Percentiles rank a stretch among this genome's conserved stretches.
Conservation (phyloP, 441 rosid species). For the Gossypium schwendimanii region DNA sequence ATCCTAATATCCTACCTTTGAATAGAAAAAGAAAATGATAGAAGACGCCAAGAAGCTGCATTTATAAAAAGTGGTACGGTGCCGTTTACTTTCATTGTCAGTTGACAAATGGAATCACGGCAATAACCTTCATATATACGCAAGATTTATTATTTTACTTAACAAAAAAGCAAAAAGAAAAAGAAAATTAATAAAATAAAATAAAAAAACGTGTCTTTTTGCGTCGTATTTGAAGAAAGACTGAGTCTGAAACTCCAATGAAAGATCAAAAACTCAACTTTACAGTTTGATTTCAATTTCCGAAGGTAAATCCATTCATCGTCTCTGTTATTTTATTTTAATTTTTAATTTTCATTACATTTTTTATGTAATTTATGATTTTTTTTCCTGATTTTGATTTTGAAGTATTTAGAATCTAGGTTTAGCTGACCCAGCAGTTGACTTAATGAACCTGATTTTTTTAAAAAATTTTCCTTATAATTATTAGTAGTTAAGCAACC, state of each 20-base stretch:
- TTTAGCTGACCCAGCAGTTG: neutral
- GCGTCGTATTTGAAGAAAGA: neutral
- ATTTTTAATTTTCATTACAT: neutral
- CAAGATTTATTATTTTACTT: neutral
- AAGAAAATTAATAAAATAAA: neutral
- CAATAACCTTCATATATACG: neutral
- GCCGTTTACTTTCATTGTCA: neutral
- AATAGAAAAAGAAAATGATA: neutral
- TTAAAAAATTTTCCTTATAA: too few relatives aligned
- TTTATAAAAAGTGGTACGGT: neutral
- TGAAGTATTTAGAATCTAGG: neutral
- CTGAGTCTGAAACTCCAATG: slow-evolving; percentile 19
- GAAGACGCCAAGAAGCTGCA: neutral
- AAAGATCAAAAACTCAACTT: slow-evolving; percentile 11
- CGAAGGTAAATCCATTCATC: neutral
- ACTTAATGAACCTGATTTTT: neutral
- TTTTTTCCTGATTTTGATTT: neutral
- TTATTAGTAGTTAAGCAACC: neutral
- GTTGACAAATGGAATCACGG: neutral
- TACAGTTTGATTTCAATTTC: neutral
- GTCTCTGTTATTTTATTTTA: neutral
- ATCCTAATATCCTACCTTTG: neutral
- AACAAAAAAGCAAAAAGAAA: neutral
- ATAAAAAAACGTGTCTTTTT: neutral
- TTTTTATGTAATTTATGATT: neutral